Conservation (phyloP, 106 monocot species). For the Triglochin maritima region DNA sequence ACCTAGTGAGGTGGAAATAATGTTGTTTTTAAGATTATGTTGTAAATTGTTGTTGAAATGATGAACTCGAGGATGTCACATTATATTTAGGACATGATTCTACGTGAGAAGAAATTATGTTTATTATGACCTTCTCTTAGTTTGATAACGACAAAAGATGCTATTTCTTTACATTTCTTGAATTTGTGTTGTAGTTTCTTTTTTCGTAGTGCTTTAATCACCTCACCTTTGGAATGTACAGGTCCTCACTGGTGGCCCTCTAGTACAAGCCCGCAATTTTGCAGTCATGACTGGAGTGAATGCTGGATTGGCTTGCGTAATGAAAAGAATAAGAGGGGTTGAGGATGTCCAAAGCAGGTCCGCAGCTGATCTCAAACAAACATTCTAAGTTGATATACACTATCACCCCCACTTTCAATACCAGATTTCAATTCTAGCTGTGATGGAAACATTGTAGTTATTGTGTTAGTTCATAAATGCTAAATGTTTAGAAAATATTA, state of each 20-base stretch:
- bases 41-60: too few species aligned
- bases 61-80: too few species aligned
- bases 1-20: too few species aligned
- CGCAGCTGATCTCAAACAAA: background rate
- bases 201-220: background rate
- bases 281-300: constrained; percentile 26
- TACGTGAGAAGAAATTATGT: too few species aligned
- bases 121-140: background rate
- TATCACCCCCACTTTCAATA: background rate
- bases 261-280: constrained; percentile 26
- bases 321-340: constrained; percentile 22
- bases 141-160: background rate
- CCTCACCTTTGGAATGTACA: constrained; percentile 3
- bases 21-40: too few species aligned
- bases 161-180: background rate
- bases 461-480: background rate
- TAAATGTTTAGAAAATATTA: background rate
- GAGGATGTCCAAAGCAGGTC: constrained; percentile 19
- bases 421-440: background rate
- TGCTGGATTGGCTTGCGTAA: constrained; percentile 17
- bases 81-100: background rate
- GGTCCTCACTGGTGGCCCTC: constrained; percentile 14
- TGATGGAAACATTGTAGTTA: background rate
- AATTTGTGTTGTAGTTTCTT: background rate
- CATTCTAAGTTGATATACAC: background rate